Evolutionary conservation across 2,329 filamentous ascomycete species (phyloP).

Genomic region (Kalaharituber pfeilii): DNA sequence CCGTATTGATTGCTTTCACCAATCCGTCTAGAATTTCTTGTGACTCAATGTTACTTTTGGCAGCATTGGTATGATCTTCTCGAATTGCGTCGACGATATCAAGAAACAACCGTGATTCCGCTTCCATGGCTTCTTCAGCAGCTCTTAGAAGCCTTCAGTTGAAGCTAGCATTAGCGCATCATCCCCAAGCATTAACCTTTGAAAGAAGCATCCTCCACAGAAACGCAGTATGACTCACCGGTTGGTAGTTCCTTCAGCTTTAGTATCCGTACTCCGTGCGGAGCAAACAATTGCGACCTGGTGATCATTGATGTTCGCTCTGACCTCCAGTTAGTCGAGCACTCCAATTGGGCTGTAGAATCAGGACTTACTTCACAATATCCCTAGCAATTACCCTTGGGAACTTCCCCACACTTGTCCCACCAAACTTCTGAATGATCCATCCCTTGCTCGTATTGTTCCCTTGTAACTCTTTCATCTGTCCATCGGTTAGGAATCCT

Average conservation of each 20-base stretch:
- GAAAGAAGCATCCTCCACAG: not conserved
- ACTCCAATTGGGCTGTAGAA: slow-evolving; percentile 12
- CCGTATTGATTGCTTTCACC: slow-evolving; percentile 48
- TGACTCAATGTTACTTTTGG: slow-evolving; percentile 43
- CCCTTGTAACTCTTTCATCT: not conserved
- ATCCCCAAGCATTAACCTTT: not conserved
- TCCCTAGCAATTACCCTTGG: slow-evolving; percentile 55
- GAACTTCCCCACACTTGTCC: slow-evolving; percentile 91
- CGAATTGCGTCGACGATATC: slow-evolving; percentile 65
- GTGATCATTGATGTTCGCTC: slow-evolving; percentile 25
- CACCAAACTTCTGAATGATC: slow-evolving; percentile 90
- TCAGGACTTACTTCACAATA: slow-evolving; percentile 50
- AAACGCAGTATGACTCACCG: slow-evolving; percentile 41
- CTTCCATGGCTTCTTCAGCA: slow-evolving; percentile 33
- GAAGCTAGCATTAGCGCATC: slow-evolving; percentile 7
- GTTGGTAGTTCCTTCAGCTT: slow-evolving; percentile 88
- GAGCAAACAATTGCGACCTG: slow-evolving; percentile 89
- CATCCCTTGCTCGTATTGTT: slow-evolving; percentile 34
- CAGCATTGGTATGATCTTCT: slow-evolving; percentile 61
- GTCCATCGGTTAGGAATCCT: not conserved
- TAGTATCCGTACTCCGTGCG: slow-evolving; percentile 82
- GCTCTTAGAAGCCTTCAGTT: slow-evolving; percentile 32
- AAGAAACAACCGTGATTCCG: slow-evolving; percentile 26
- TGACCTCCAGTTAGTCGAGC: not conserved
- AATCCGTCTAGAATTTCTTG: slow-evolving; percentile 41